Base-by-base conservation (phyloP, 2,329 filamentous ascomycete genomes). In the Amphichorda felina region DNA sequence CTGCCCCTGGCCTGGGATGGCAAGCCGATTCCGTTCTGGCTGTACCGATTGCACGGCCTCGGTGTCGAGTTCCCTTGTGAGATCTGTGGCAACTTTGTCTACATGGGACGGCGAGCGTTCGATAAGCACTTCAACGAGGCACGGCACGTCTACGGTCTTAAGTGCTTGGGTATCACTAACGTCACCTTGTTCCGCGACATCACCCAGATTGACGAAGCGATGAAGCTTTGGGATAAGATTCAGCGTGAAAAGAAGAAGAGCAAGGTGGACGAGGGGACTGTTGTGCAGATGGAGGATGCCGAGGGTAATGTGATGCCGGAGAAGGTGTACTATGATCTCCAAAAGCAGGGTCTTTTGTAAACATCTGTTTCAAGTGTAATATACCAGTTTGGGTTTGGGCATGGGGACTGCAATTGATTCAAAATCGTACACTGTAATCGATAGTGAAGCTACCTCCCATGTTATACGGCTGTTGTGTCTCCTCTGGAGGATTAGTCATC, bases 221-320 rank as follows among this genome's bases (percentile, higher is more conserved):
- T 87, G 50, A 76, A 75, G 43, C 65, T 98, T 32, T 95, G 89
- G 87, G 85, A 89, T 41, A 95, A 95, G 70, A 81, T 98, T 17
- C 82, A 93, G 55, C 68, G 76, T 38, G 87, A 94, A 45, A 81
- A 83, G 59, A 86, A 83, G 68, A 80, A 76, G 56, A 76, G 77
- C 43, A 81, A 78, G 54, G 68, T 80, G 1, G 77, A 80, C 42
- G 81, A 82, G 30, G 86, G 89, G 27, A 85, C 82, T 40, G 75
- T 98, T 8, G 85, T 96, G 34, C 87, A 98, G 66, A 98, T 98
- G 91, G 91, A 98, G 66, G 91, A 98, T 57, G 83, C 77, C 0
- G 84, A 94, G 54, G 91, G 91, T 32, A 96, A 98, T 50, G 91
- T 98, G 38, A 98, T 98, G 91, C 91, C 93, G 0, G 87, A 95